Conservation (phyloP, 371 early-diverging fungal species). For the Nematocida ironsii region DNA sequence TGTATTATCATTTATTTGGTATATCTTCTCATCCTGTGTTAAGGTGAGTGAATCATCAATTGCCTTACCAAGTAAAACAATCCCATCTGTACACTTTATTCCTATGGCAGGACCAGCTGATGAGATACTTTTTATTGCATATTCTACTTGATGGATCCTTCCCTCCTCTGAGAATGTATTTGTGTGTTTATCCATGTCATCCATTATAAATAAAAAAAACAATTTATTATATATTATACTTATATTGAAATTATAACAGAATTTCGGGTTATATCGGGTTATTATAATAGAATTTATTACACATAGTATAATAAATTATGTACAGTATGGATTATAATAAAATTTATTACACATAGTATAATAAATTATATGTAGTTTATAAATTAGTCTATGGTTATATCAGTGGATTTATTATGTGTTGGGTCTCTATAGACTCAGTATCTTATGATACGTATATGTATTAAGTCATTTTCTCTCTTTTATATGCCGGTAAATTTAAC, state of each 20-base stretch:
- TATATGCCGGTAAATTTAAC: not conserved
- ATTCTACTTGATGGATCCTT: conserved; percentile 95
- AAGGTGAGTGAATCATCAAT: conserved; percentile 72
- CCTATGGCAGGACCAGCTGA: conserved; percentile 93
- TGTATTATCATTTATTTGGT: conserved; percentile 75
- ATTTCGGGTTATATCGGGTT: no score
- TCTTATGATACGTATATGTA: no score
- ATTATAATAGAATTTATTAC: no score
- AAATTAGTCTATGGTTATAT: no score
- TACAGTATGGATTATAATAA: not conserved
- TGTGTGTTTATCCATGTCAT: conserved; percentile 52
- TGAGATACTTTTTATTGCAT: conserved; percentile 97
- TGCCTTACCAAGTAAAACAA: conserved; percentile 92
- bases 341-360: not conserved
- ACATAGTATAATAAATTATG: not conserved
- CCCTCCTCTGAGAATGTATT: conserved; percentile 74
- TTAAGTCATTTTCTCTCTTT: no score
- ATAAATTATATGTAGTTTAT: no score
- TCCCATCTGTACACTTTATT: conserved; percentile 79
- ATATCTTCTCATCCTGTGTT: conserved; percentile 84
- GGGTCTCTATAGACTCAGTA: no score
- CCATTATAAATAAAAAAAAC: conserved; percentile 51
- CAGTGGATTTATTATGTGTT: no score
- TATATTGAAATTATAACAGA: not conserved
- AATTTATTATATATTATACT: not conserved